phyloP scores from a whole-genome alignment of 345 rosid genomes.

The Citrus inodora region DNA sequence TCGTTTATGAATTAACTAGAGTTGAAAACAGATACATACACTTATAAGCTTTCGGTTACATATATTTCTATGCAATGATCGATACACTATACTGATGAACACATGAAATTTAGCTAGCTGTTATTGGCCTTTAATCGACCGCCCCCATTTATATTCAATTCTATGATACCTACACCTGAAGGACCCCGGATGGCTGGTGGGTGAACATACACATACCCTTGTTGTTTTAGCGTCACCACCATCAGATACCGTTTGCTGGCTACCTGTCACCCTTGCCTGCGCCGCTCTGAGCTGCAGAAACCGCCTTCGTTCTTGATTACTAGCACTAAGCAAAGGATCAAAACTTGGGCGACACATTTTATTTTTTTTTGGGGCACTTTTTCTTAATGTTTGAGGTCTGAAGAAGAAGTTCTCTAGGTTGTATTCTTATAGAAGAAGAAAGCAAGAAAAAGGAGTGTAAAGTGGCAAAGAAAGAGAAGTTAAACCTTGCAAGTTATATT shows the following conservation, averaged over 20 bases:
- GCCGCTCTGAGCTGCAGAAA: not conserved
- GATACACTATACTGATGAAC: not conserved
- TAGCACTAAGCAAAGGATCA: not conserved
- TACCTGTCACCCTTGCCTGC: not conserved
- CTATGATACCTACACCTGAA: conserved; percentile 37
- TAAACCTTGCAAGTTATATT: too few relatives aligned
- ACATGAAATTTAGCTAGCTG: not conserved
- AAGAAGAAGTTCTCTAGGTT: not conserved
- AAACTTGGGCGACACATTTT: conserved; percentile 12
- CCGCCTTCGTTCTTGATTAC: not conserved
- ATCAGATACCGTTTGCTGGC: not conserved
- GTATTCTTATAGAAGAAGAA: conserved; percentile 12
- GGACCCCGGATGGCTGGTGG: conserved; percentile 40
- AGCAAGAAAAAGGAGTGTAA: not conserved
- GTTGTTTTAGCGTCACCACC: conserved; percentile 1
- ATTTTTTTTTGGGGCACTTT: not conserved
- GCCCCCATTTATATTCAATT: conserved; percentile 20
- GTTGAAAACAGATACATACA: not conserved
- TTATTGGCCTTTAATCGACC: not conserved
- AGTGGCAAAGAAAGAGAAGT: not conserved
- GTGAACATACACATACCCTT: conserved; percentile 28
- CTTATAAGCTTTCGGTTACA: not conserved
- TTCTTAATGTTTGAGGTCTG: not conserved
- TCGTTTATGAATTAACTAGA: too few relatives aligned
- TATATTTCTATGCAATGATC: not conserved